Evolutionary conservation across 164 flowering plant species (phyloP).

Genomic region (Macadamia tetraphylla): DNA sequence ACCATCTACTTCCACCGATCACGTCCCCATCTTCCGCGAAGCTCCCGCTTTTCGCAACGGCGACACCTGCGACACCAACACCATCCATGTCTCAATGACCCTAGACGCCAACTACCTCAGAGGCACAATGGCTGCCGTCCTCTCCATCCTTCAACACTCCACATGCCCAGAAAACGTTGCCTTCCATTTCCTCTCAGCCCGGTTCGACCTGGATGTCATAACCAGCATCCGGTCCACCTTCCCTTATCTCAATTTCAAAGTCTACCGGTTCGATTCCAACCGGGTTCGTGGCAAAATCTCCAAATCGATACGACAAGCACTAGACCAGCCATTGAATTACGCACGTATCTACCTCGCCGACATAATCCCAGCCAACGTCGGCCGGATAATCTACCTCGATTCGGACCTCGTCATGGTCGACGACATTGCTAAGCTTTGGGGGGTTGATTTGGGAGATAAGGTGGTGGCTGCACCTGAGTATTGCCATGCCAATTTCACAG

Average conservation of each 20-base stretch:
- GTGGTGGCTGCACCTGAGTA: constrained; percentile 27
- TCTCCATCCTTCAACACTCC: constrained; percentile 61
- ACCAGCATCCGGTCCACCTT: constrained; percentile 46
- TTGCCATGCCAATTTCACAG: constrained; percentile 28
- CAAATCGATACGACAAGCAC: constrained; percentile 17
- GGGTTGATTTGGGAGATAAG: constrained; percentile 1
- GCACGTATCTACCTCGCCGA: constrained; percentile 24
- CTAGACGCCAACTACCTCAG: constrained; percentile 62
- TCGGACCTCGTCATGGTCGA: constrained; percentile 25
- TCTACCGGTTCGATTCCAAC: constrained; percentile 43
- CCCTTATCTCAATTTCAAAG: constrained; percentile 53
- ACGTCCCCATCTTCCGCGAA: constrained; percentile 48
- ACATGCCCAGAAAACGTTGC: constrained; percentile 60
- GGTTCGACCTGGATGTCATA: constrained; percentile 24
- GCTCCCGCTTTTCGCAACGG: constrained; percentile 71
- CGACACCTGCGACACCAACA: constrained; percentile 23
- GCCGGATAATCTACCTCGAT: constrained; percentile 23
- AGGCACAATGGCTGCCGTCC: constrained; percentile 67
- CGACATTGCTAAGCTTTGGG: constrained; percentile 20
- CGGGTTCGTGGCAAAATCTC: constrained; percentile 8
- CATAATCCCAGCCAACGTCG: constrained; percentile 8
- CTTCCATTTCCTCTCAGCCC: constrained; percentile 55
- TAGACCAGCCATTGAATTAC: constrained; percentile 24
- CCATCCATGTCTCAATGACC: constrained; percentile 63
- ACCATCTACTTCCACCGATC: constrained; percentile 5